Evolutionary conservation across 192 early-diverging fungal species (phyloP).

Genomic region (Gaertneriomyces semiglobifer): DNA sequence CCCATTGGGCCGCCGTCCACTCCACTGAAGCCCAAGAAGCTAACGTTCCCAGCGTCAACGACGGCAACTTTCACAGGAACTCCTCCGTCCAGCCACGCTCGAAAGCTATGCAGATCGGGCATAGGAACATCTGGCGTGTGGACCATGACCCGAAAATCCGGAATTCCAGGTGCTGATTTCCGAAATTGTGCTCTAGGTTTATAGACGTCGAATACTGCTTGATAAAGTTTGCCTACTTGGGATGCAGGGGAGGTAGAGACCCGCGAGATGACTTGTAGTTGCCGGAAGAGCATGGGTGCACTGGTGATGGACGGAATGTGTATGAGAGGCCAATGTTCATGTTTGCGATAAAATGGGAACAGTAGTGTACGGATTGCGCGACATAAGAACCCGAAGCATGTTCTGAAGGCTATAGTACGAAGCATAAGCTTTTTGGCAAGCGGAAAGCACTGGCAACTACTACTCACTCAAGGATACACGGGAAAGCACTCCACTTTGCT

Average conservation of each 20-base stretch:
- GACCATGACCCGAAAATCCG: constrained; percentile 22
- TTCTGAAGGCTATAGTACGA: too few relatives aligned
- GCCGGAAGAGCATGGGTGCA: neutral
- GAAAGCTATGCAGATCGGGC: neutral
- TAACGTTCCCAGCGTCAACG: constrained; percentile 19
- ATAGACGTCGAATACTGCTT: constrained; percentile 13
- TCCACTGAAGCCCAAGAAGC: constrained; percentile 20
- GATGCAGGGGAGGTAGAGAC: neutral
- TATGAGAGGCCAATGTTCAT: too few relatives aligned
- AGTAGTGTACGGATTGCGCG: too few relatives aligned
- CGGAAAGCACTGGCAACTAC: too few relatives aligned
- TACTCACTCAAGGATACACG: neutral
- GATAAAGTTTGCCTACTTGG: neutral
- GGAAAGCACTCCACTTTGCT: neutral
- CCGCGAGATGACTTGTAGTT: neutral
- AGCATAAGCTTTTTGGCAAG: too few relatives aligned
- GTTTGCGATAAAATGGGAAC: too few relatives aligned
- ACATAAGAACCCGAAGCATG: too few relatives aligned
- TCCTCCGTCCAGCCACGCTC: neutral
- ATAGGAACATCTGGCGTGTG: constrained; percentile 13
- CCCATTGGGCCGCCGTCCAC: too few relatives aligned
- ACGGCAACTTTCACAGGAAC: constrained; percentile 23
- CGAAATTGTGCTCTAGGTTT: constrained; percentile 19
- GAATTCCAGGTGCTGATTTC: constrained; percentile 12
- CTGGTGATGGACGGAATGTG: too few relatives aligned